Evolutionary conservation across 1,284 basidiomycete genomes (phyloP).

Genomic region (Prillingera fragicola): DNA sequence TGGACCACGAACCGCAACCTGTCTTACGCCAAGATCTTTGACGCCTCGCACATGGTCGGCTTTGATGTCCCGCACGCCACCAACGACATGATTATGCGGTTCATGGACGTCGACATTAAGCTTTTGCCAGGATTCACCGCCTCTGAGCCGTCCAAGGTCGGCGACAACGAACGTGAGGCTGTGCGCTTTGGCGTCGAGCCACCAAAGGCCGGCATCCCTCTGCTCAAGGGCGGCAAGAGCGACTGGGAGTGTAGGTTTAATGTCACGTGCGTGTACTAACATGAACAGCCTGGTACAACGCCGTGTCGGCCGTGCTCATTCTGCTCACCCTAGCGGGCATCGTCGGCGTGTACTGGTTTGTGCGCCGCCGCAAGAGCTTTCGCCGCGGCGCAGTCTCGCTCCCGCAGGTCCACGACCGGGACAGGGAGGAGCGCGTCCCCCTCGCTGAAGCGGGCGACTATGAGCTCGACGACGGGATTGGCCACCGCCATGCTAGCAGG

Average conservation of each 20-base stretch:
- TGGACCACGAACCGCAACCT: slow-evolving; percentile 86
- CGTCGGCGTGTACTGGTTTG: slow-evolving; percentile 53
- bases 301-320: slow-evolving; percentile 77
- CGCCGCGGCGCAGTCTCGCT: slow-evolving; percentile 8
- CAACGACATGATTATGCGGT: slow-evolving; percentile 97
- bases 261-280: background rate
- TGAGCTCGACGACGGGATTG: slow-evolving; percentile 36
- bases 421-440: slow-evolving; percentile 56
- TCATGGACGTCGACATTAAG: slow-evolving; percentile 83
- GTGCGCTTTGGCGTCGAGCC: slow-evolving; percentile 26
- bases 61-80: slow-evolving; percentile 82
- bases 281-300: slow-evolving; percentile 75
- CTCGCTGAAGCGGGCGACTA: slow-evolving; percentile 49
- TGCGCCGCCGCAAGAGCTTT: slow-evolving; percentile 33
- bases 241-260: slow-evolving; percentile 68
- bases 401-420: slow-evolving; percentile 17
- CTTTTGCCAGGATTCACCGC: slow-evolving; percentile 69
- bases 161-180: slow-evolving; percentile 37
- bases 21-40: slow-evolving; percentile 76
- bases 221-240: slow-evolving; percentile 63
- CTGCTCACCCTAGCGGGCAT: slow-evolving; percentile 65
- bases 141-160: slow-evolving; percentile 42
- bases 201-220: slow-evolving; percentile 47
- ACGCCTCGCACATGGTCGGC: slow-evolving; percentile 88
- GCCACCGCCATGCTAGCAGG: background rate